A percentile compares a stretch with the other conserved stretches of the same genome.
These are phyloP conservation scores for Fraxinus platypoda DNA, from an alignment of 305 asterid genomes.

Conservation along the genomic window DNA sequence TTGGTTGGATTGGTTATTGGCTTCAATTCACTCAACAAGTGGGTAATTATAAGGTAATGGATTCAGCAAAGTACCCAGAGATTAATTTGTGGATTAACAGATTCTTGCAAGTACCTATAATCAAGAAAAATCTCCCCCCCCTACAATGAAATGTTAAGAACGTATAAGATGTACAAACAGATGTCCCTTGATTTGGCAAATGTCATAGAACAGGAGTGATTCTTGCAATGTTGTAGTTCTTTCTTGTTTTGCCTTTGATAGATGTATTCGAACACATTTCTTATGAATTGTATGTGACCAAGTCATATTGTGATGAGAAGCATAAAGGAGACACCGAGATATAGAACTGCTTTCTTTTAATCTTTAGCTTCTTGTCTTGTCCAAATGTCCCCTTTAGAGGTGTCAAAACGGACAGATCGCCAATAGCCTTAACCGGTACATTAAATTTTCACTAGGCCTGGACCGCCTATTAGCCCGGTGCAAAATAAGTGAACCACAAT, in stretches of 20 bases:
- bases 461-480: no score
- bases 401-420: no score
- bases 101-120: constrained; percentile 16
- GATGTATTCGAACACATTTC: background rate
- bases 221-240: background rate
- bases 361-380: no score
- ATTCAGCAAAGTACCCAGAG: constrained; percentile 21
- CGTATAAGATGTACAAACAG: background rate
- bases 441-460: no score
- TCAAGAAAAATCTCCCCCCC: constrained; percentile 20
- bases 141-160: background rate
- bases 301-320: background rate
- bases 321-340: background rate
- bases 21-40: constrained; percentile 18
- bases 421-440: no score
- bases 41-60: constrained; percentile 23
- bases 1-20: constrained; percentile 33
- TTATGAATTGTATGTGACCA: background rate
- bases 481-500: no score
- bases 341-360: background rate
- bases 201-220: background rate
- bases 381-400: no score
- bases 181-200: background rate
- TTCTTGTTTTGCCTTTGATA: background rate
- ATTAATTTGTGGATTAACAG: constrained; percentile 19